phyloP scores from a whole-genome alignment of 169 alveolate species.

The Neospora caninum region DNA sequence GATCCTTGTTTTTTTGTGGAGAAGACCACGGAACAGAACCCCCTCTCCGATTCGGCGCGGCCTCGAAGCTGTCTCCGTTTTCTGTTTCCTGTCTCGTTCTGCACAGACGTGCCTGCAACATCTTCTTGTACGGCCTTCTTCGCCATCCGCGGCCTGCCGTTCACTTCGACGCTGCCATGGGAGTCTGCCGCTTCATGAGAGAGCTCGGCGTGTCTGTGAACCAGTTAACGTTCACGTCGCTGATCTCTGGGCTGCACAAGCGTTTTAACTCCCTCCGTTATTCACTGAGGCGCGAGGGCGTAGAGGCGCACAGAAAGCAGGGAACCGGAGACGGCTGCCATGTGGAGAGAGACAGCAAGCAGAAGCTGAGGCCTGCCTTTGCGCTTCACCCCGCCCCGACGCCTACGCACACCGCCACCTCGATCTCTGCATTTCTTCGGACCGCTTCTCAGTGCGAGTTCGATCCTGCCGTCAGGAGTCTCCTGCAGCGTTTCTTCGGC shows the following conservation, averaged over 20 bases:
- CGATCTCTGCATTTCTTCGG: background rate
- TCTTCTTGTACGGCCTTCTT: background rate
- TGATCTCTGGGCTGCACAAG: background rate
- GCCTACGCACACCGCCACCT: too few relatives aligned
- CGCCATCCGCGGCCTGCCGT: slow-evolving; percentile 13
- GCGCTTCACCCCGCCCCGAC: too few relatives aligned
- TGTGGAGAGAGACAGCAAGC: too few relatives aligned
- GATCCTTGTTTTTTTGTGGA: too few relatives aligned
- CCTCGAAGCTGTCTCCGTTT: too few relatives aligned
- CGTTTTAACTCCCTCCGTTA: background rate
- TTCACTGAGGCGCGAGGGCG: too few relatives aligned
- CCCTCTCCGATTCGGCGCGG: too few relatives aligned
- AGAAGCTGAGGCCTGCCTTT: too few relatives aligned
- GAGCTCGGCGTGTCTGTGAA: background rate
- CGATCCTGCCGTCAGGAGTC: background rate
- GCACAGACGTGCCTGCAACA: background rate
- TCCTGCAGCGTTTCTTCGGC: background rate
- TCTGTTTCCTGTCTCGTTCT: background rate
- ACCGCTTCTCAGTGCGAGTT: background rate
- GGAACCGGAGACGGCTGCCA: too few relatives aligned
- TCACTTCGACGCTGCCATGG: slow-evolving; percentile 21
- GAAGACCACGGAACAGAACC: too few relatives aligned
- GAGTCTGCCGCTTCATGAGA: background rate
- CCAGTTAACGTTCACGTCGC: slow-evolving; percentile 12
- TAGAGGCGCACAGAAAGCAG: too few relatives aligned